These are phyloP conservation scores for Pythium pyrilobum DNA, from an alignment of 352 stramenopile genomes.

Conservation along the genomic window DNA sequence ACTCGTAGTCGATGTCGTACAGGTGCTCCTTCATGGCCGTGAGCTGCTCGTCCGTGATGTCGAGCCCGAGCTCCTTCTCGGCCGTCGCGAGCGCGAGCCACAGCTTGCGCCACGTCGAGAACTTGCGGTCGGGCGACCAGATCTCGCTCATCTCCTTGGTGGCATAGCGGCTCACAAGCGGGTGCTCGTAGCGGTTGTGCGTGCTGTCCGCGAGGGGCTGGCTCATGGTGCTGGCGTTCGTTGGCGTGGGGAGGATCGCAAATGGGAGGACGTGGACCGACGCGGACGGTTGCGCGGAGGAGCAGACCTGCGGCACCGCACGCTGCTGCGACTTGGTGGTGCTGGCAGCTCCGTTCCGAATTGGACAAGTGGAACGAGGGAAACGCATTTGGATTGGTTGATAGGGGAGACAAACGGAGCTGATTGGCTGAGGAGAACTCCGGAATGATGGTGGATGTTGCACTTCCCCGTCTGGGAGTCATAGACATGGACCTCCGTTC, in stretches of 20 bases:
- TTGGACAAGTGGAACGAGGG: constrained; percentile 4
- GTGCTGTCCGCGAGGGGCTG: constrained; percentile 23
- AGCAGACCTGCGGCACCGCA: constrained; percentile 13
- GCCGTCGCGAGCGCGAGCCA: constrained; percentile 96
- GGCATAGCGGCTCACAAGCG: constrained; percentile 92
- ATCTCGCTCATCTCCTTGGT: constrained; percentile 99
- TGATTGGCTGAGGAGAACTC: background rate
- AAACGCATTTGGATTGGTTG: constrained; percentile 2
- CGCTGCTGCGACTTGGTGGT: constrained; percentile 14
- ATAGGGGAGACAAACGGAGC: background rate
- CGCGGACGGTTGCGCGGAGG: background rate
- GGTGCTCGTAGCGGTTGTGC: constrained; percentile 87
- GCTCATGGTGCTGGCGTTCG: constrained; percentile 23
- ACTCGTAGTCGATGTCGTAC: constrained; percentile 97
- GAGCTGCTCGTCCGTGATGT: constrained; percentile 97
- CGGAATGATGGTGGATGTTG: constrained; percentile 1
- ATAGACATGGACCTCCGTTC: too few species aligned
- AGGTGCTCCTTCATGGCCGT: constrained; percentile 95
- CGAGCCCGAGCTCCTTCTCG: constrained; percentile 96
- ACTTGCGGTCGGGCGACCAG: constrained; percentile 98
- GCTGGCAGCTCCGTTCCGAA: constrained; percentile 14
- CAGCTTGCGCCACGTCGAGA: constrained; percentile 98
- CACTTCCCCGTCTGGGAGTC: too few species aligned
- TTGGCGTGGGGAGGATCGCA: background rate
- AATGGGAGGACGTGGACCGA: constrained; percentile 14